These are phyloP conservation scores for Lentinula novae-zelandiae DNA, from an alignment of 1,284 basidiomycete genomes.

Conservation along the genomic window DNA sequence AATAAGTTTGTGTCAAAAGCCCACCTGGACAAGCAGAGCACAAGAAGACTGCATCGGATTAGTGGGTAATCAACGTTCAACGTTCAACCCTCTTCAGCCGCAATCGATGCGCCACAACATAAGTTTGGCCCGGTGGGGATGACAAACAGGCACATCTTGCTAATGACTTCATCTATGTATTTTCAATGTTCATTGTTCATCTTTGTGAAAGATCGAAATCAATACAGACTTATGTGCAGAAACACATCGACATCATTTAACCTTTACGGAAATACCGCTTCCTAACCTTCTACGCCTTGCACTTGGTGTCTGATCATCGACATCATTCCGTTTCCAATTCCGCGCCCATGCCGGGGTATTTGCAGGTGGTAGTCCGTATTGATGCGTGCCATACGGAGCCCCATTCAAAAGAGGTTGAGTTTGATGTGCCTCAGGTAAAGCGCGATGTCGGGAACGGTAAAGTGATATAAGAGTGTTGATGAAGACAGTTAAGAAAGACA, in stretches of 20 bases:
- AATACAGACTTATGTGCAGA: not conserved
- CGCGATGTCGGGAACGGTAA: slow-evolving; percentile 61
- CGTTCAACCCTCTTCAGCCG: too few relatives aligned
- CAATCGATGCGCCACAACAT: too few relatives aligned
- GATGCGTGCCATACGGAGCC: slow-evolving; percentile 41
- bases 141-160: not conserved
- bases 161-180: not conserved
- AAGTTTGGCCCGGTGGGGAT: too few relatives aligned
- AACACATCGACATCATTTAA: slow-evolving; percentile 33
- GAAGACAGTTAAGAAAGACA: slow-evolving; percentile 78
- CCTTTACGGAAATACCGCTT: slow-evolving; percentile 55
- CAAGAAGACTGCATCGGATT: too few relatives aligned
- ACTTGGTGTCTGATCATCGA: slow-evolving; percentile 41
- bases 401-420: slow-evolving; percentile 33
- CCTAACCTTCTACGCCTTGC: slow-evolving; percentile 61
- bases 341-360: slow-evolving; percentile 40
- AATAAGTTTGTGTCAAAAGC: too few relatives aligned
- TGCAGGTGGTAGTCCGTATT: slow-evolving; percentile 36
- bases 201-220: too few relatives aligned
- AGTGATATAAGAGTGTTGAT: slow-evolving; percentile 79
- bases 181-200: too few relatives aligned
- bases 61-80: too few relatives aligned
- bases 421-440: slow-evolving; percentile 25
- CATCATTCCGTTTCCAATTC: slow-evolving; percentile 28
- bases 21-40: too few relatives aligned